Evolutionary conservation across 2,329 filamentous ascomycete genomes (phyloP).

Genomic region (Neoscytalidium dimidiatum): DNA sequence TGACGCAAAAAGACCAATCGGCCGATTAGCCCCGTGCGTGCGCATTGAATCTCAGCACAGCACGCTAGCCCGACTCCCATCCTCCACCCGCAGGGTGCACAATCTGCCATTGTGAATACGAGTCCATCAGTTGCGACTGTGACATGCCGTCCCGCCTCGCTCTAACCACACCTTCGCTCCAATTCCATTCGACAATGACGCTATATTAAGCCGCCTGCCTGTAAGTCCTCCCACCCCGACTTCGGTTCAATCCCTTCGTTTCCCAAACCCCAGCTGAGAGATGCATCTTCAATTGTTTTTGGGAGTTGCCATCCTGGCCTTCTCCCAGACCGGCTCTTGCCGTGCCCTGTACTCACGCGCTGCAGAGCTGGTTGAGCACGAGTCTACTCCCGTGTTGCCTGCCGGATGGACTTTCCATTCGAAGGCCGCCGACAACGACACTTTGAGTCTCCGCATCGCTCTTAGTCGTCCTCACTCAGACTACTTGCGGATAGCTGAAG

Average conservation of each 20-base stretch:
- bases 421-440: neutral
- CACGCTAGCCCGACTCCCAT: neutral
- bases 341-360: neutral
- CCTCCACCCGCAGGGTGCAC: neutral
- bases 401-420: neutral
- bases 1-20: neutral
- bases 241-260: neutral
- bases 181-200: neutral
- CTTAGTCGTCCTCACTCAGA: slow-evolving; percentile 8
- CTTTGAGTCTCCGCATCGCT: slow-evolving; percentile 17
- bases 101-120: neutral
- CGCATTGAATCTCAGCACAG: neutral
- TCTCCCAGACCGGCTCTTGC: neutral
- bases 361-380: slow-evolving; percentile 3
- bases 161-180: neutral
- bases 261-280: neutral
- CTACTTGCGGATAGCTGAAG: slow-evolving; percentile 19
- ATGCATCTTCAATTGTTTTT: neutral
- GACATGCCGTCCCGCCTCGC: neutral
- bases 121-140: neutral
- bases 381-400: neutral
- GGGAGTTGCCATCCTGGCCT: neutral
- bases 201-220: neutral
- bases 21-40: neutral
- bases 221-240: neutral